These are phyloP conservation scores for Neopestalotiopsis rosae DNA, from an alignment of 2,329 filamentous ascomycete genomes.

Conservation along the genomic window DNA sequence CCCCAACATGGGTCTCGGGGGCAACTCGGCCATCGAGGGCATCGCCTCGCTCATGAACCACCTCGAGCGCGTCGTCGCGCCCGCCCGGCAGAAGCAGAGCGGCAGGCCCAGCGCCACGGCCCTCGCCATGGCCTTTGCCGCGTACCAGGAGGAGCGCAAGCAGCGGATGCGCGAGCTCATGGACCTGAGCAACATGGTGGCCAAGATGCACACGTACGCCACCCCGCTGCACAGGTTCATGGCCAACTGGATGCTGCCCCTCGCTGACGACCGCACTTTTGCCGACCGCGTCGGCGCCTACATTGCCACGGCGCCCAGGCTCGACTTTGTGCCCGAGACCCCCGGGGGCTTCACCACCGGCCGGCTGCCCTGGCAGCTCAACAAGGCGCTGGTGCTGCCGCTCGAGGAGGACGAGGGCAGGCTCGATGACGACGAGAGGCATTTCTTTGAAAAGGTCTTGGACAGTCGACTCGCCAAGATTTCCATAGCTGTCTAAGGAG, in stretches of 20 bases:
- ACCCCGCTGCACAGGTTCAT: neutral
- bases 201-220: neutral
- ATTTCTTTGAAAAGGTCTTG: no score
- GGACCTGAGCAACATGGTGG: neutral
- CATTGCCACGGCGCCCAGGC: neutral
- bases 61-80: neutral
- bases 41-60: slow-evolving; percentile 8
- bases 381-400: no score
- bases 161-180: slow-evolving; percentile 6
- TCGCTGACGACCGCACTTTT: neutral
- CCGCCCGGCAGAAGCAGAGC: neutral
- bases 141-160: slow-evolving; percentile 12
- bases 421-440: no score
- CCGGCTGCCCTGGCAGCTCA: no score
- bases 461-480: no score
- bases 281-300: neutral
- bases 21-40: slow-evolving; percentile 15
- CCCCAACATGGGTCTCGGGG: slow-evolving; percentile 15
- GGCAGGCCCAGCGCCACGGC: neutral
- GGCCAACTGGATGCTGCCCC: neutral
- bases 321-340: no score
- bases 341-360: no score
- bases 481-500: no score
- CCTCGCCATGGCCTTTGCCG: neutral
- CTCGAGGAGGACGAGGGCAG: no score